Base-by-base conservation (phyloP, 2,329 filamentous ascomycete genomes). In the Hyphodiscus sp. region DNA sequence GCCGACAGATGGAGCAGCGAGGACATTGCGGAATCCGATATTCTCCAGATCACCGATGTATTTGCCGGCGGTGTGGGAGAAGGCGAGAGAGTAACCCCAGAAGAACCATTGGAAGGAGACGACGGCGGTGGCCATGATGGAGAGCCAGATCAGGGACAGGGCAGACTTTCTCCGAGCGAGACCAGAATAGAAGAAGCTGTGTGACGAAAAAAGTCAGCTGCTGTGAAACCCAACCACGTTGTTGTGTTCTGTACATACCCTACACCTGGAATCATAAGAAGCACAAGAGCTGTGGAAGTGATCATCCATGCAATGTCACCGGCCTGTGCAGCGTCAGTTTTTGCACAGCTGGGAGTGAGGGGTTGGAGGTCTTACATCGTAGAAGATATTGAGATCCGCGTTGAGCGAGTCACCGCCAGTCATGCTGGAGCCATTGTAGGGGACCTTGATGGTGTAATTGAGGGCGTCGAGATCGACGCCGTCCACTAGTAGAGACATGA, bases 181-280 rank as follows among this genome's bases (percentile, higher is more conserved):
- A 57, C 91, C 91, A 13, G 89, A 95, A 74, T 95, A 96, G 78
- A 96, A 95, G 79, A 95, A 95, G 23, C 67, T 67, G 45, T 42
- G 49, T 48, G 45, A 60, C 58, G 47, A 45, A 38, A 29, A 47
- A 23, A 20, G 23, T 26, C 18, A 18, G 41, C 45, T 16, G 47
- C 30, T 44, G 43, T n/a, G n/a, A 11, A 43, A 15, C 9, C 23
- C 29, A 3, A 20, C 50, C 52, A 62, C 55, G 55, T 52, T 45
- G 53, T 56, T 42, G 52, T 50, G n/a, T 51, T 52, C 38, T 59
- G 59, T 56, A 71, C 76, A 68, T 71, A 80, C 66, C 89, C 91
- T 63, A 95, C 89, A 62, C 91, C 91, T 2, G 91, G 91, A 73
- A 95, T 90, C 91, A 95, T 95, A 63, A 96, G 82, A 63, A 95